Base-by-base conservation (phyloP, 208 protist species). In the Naegleria lovaniensis region DNA sequence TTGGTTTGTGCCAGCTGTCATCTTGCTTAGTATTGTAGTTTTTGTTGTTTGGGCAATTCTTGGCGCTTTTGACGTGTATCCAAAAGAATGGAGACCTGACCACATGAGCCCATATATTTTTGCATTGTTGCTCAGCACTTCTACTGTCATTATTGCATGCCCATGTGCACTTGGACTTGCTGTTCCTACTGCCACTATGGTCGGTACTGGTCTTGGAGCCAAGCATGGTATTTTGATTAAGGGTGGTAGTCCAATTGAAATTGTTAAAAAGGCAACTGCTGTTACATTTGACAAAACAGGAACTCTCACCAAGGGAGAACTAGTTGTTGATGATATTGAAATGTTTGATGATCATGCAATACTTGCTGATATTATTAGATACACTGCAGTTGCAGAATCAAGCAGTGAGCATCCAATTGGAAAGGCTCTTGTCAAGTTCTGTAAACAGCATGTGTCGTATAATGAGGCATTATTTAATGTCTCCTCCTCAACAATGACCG, bases 261-360 rank as follows among this genome's bases (percentile, higher is more conserved):
- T 52, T 19, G 94, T 96, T 87, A 93, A 96, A 51, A 90, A 94
- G 52, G 91, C 95, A 0, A 95, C 91, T 39, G 96, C 95, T 59
- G 94, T 99, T 0, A 93, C 98, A n/a, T 98, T 99, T 58, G 98
- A 99, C 93, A 99, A 99, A 94, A 99, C 98, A 0, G 98, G 98
- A 33, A 99, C 98, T 5, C 94, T 99, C 36, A 99, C 98, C 13
- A 93, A 92, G 19, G 98, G 98, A 15, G 94, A 94, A 88, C 95
- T 98, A 33, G 85, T 91, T n/a, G 96, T 98, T 38, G 94, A 95
- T 36, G 92, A 94, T 83, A 38, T 59, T 76, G 55, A 55, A 25
- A n/a, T 91, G 19, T 91, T 93, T 79, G 55, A 89, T 59, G 11
- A 33, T 36, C 3, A 85, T 22, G 38, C 90, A 38, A 83, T 83